Evolutionary conservation across 2,329 filamentous ascomycete genomes (phyloP).

Genomic region (Colletotrichum karsti): DNA sequence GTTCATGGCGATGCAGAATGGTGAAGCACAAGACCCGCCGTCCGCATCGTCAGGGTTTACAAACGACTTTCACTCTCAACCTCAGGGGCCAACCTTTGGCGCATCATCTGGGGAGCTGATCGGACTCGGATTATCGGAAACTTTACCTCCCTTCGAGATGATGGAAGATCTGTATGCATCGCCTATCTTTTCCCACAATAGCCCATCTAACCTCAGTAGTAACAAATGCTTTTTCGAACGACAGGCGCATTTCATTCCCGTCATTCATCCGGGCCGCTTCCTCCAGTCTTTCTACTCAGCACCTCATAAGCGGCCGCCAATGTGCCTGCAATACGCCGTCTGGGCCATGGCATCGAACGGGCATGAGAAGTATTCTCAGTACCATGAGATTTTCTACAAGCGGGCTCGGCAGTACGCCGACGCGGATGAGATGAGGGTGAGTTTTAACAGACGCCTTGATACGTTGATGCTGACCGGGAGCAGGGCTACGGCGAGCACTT

Average conservation of each 20-base stretch:
- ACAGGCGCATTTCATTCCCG: slow-evolving; percentile 75
- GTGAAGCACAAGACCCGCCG: background rate
- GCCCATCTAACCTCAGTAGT: slow-evolving; percentile 47
- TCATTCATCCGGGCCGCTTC: slow-evolving; percentile 82
- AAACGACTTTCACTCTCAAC: background rate
- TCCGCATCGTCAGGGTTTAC: background rate
- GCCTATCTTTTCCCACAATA: background rate
- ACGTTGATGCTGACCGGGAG: background rate
- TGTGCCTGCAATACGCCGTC: slow-evolving; percentile 86
- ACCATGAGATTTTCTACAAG: slow-evolving; percentile 83
- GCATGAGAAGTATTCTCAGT: slow-evolving; percentile 74
- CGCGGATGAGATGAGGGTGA: slow-evolving; percentile 81
- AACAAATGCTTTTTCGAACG: slow-evolving; percentile 80
- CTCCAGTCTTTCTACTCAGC: slow-evolving; percentile 76
- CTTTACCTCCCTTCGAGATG: slow-evolving; percentile 79
- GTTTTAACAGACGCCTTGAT: slow-evolving; percentile 5
- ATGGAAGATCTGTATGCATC: slow-evolving; percentile 80
- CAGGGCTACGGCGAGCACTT: slow-evolving; percentile 81
- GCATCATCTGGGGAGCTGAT: slow-evolving; percentile 61
- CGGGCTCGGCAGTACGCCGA: slow-evolving; percentile 85
- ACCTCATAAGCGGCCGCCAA: slow-evolving; percentile 80
- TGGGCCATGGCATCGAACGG: slow-evolving; percentile 82
- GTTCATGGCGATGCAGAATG: slow-evolving; percentile 28
- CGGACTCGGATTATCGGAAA: slow-evolving; percentile 81
- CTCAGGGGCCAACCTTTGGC: background rate